phyloP scores from a whole-genome alignment of 2,329 filamentous ascomycete species.

The Colletotrichum sp. region DNA sequence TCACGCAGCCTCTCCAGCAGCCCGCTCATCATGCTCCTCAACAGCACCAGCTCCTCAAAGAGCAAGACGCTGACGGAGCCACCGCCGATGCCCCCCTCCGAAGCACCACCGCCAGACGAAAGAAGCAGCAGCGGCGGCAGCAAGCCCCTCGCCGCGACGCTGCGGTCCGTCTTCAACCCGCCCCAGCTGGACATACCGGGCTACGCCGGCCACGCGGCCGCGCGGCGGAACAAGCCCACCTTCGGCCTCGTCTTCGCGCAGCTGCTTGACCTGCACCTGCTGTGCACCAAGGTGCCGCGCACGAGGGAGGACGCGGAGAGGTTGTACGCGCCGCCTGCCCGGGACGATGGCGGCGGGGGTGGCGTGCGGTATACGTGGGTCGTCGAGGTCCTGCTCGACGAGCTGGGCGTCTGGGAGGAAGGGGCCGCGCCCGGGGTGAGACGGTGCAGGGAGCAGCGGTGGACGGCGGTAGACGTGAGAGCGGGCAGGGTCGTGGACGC shows the following conservation, averaged over 20 bases:
- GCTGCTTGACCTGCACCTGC: slow-evolving; percentile 59
- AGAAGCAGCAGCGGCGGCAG: background rate
- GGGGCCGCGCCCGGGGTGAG: slow-evolving; percentile 25
- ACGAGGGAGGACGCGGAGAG: slow-evolving; percentile 43
- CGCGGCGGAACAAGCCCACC: slow-evolving; percentile 48
- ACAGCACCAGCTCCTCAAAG: slow-evolving; percentile 46
- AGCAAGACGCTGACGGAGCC: background rate
- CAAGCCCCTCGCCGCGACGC: slow-evolving; percentile 44
- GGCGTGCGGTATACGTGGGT: slow-evolving; percentile 42
- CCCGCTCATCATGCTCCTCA: slow-evolving; percentile 60
- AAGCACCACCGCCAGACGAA: background rate
- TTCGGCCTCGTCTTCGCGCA: slow-evolving; percentile 62
- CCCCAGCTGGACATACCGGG: slow-evolving; percentile 26
- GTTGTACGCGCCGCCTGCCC: slow-evolving; percentile 24
- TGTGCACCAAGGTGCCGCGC: slow-evolving; percentile 52
- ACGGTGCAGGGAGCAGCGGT: slow-evolving; percentile 56
- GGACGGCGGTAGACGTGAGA: slow-evolving; percentile 53
- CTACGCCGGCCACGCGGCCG: slow-evolving; percentile 23
- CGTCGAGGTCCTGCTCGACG: slow-evolving; percentile 58
- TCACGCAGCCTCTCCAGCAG: slow-evolving; percentile 42
- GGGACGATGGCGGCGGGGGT: background rate
- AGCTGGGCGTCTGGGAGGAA: slow-evolving; percentile 49
- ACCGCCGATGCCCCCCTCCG: background rate
- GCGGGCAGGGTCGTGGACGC: slow-evolving; percentile 44
- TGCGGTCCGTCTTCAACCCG: slow-evolving; percentile 56